Evolutionary conservation across 2,329 filamentous ascomycete species (phyloP), one percentile per base, ranked within the genome.

Genomic region (Botrytis paeoniae): DNA sequence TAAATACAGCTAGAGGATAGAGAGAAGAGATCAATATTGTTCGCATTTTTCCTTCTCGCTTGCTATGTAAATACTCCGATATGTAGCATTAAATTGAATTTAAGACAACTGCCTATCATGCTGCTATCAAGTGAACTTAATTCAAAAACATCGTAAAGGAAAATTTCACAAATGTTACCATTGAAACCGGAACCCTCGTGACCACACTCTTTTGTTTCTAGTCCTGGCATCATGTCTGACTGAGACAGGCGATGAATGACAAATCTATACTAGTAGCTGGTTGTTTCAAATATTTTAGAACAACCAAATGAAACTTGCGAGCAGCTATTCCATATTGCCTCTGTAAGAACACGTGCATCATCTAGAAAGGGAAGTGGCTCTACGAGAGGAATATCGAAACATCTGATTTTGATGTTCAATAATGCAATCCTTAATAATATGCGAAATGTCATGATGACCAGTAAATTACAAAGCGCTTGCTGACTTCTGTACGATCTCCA

Each of bases 351-450:
- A 68, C 37, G 48, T 57, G 65, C 39, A 41, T 29, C 29, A 51
- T n/a, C 37, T 54, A 37, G 45, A 29, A 45, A 39, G 51, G 63
- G 45, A 68, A 54, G 45, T 68, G 45, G 45, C 45, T 35, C 54
- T n/a, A n/a, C 25, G 22, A 29, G 25, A 66, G 64, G 45, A 68
- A 45, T 54, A 54, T 68, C 48, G 39, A 57, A 37, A 29, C 48
- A 57, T 41, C 48, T 68, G 65, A 68, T 16, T 57, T 68, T 68
- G 48, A 68, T 22, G 18, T 57, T 18, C 65, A 68, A 57, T 57
- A 57, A 41, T 41, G 48, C 65, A 57, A 68, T 68, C 65, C 65
- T 68, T 25, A 37, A 54, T 22, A 39, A 66, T 8, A 14, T 54
- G 16, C 35, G 8, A 39, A 54, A 68, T 39, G 22, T 39, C 51